Base-by-base conservation (phyloP, 1,284 basidiomycete species). In the Chalciporus sp. region DNA sequence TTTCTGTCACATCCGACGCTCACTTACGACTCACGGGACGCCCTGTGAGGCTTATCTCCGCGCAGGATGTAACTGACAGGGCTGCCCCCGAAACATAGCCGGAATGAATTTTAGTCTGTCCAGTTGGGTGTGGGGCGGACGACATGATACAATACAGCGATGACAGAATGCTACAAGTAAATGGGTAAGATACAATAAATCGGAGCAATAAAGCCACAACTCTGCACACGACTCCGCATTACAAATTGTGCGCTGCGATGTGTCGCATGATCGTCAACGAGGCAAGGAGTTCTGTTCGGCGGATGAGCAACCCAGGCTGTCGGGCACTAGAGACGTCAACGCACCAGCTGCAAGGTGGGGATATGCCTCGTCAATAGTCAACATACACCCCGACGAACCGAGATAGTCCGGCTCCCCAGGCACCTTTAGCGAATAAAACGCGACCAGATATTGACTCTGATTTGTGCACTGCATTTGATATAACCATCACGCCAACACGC, bases 201-300 rank as follows among this genome's bases (percentile, higher is more conserved):
- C 41, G 20, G 14, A 42, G 49, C 17, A 48, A 53, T 27, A 33
- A 28, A 16, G 23, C 20, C 33, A 41, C 33, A 33, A 47, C 48
- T 26, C 43, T 43, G 42, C 75, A 23, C 23, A 23, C 23, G 23
- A 23, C 23, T 6, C 23, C 64, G 49, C 47, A 35, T 52, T 46
- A 83, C 51, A 82, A 58, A 42, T 77, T 71, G 59, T 84, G 71
- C 47, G 74, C 71, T n/a, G 68, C 76, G 42, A 87, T 85, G 60
- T 85, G 81, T n/a, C 84, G 76, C 83, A 87, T 83, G 58, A 87
- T 81, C 64, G 79, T 77, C 43, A 85, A 65, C 0, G 84, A 79
- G 2, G 81, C 82, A 11, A 87, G 74, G 53, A 86, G 68, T 56
- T 87, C 85, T 87, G 57, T 52, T 49, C 17, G 29, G 41, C 19